phyloP scores from a whole-genome alignment of 257 asterid genomes.

The Petunia axillaris region DNA sequence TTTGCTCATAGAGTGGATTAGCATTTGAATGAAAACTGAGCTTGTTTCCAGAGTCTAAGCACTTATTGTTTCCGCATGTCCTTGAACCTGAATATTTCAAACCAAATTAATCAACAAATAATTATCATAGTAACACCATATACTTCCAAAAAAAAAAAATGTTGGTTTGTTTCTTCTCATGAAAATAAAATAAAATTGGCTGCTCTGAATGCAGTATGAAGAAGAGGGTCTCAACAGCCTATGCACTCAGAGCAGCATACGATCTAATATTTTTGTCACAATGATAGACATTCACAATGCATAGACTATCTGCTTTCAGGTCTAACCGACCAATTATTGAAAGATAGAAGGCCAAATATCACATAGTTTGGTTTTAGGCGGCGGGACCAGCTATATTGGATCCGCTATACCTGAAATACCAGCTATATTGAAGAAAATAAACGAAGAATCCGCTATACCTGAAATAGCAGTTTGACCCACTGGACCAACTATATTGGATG shows the following conservation, averaged over 20 bases:
- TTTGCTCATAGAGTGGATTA: conserved; percentile 14
- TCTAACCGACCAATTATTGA: background rate
- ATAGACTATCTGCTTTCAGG: background rate
- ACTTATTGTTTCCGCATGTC: conserved; percentile 28
- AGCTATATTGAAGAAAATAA: no score
- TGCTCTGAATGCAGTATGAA: conserved; percentile 3
- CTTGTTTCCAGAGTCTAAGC: conserved; percentile 25
- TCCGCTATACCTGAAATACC: no score
- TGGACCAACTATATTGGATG: conserved; percentile 12
- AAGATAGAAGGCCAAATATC: background rate
- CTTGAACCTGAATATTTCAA: conserved; percentile 14
- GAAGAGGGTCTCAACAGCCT: background rate
- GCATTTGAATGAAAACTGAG: conserved; percentile 17
- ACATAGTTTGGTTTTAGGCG: background rate
- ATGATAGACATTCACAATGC: background rate
- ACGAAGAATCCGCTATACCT: background rate
- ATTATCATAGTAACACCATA: background rate
- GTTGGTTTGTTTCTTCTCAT: background rate
- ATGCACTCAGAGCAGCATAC: background rate
- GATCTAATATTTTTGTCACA: background rate
- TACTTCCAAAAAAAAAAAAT: background rate
- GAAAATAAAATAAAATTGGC: background rate
- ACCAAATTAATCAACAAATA: background rate
- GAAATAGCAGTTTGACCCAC: background rate
- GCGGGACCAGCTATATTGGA: conserved; percentile 14